These are phyloP conservation scores for Volvox carteri DNA, from an alignment of 163 green algal genomes.

Conservation along the genomic window DNA sequence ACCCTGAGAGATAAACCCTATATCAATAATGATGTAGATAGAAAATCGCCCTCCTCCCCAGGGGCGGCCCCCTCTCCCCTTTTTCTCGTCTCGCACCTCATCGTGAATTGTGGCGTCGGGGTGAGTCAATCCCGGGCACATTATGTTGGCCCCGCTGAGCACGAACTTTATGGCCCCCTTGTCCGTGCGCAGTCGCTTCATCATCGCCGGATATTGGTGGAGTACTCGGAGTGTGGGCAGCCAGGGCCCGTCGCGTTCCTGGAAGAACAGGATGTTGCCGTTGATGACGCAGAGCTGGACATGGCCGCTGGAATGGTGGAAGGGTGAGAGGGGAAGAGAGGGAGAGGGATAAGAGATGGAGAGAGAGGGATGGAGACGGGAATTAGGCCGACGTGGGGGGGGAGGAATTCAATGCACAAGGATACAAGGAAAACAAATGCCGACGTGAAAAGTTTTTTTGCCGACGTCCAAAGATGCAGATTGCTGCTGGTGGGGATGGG, in stretches of 20 bases:
- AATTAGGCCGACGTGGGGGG: too few species aligned
- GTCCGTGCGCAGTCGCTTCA: conserved; percentile 63
- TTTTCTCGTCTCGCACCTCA: conserved; percentile 75
- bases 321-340: neutral
- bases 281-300: conserved; percentile 92
- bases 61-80: too few species aligned
- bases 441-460: too few species aligned
- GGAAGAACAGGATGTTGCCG: conserved; percentile 94
- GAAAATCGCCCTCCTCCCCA: too few species aligned
- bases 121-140: conserved; percentile 98
- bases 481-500: too few species aligned
- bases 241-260: conserved; percentile 93
- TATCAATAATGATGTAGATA: too few species aligned
- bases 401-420: neutral
- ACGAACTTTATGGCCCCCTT: conserved; percentile 99
- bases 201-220: conserved; percentile 82
- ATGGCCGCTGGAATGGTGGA: conserved; percentile 66
- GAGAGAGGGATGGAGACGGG: neutral
- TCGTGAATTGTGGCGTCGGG: conserved; percentile 94
- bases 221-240: conserved; percentile 95
- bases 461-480: too few species aligned
- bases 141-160: conserved; percentile 98
- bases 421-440: neutral
- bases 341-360: neutral
- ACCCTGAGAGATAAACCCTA: too few species aligned